Evolutionary conservation across 2,329 filamentous ascomycete species (phyloP), one percentile per base, ranked within the genome.

Genomic region (Xylaria sp.): DNA sequence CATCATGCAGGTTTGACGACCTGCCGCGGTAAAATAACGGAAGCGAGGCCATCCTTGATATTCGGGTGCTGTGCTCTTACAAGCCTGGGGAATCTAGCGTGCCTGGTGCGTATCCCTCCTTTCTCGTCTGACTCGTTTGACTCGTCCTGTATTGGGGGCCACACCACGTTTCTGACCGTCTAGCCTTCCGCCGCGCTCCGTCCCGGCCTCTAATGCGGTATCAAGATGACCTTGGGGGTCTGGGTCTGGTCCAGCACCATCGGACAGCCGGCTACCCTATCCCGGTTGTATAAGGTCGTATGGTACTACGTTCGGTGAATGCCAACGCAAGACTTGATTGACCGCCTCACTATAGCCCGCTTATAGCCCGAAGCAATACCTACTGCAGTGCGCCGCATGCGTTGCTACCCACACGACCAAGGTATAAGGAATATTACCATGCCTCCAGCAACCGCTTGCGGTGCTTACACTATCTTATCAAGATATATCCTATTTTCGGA

Each of bases 341-440:
- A 46, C 37, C 48, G 25, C 50, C 54, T 44, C 18, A 41, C 13
- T 3, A 44, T 9, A 28, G 50, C 58, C 41, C 32, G 41, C 32
- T 44, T 56, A 15, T 41, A 39, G 56, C 41, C 12, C 34, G 7
- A 37, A 37, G 34, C 34, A 37, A 25, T 51, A 41, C 32, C 23
- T 12, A 39, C 23, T 25, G 23, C 23, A 25, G 23, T 25, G 23
- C 10, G 5, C 10, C 13, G 9, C 52, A 23, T 62, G 63, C n/a
- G 52, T 58, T 63, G 44, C 34, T 54, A 67, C 59, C 65, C 52
- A 57, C 62, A 18, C 28, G 28, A 28, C 28, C 28, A 28, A 28
- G 28, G 28, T 46, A 23, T 51, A 8, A 15, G 13, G 3, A 41
- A 20, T 34, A 48, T n/a, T 15, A n/a, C 12, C 13, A n/a, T 41